A percentile compares a stretch with the other conserved stretches of the same genome.
Conservation (phyloP, 2,329 filamentous ascomycete genomes). For the Blastomyces parvus region DNA sequence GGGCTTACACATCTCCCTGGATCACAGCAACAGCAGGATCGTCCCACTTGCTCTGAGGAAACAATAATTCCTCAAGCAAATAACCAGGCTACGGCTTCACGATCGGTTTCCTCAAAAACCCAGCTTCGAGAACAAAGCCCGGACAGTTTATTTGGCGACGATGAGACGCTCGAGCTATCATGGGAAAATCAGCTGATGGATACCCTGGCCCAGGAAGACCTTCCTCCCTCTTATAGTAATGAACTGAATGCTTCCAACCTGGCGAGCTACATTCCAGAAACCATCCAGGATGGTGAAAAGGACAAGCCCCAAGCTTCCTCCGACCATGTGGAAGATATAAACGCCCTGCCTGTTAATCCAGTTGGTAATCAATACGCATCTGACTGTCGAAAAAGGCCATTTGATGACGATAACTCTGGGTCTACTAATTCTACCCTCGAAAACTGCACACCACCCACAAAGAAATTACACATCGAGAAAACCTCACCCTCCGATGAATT, state of each 20-base stretch:
- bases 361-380: background rate
- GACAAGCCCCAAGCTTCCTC: background rate
- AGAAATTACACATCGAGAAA: background rate
- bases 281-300: background rate
- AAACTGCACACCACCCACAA: background rate
- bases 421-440: background rate
- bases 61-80: background rate
- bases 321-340: background rate
- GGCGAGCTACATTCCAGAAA: background rate
- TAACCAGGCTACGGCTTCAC: background rate
- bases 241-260: background rate
- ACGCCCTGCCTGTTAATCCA: background rate
- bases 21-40: conserved; percentile 23
- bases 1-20: conserved; percentile 38
- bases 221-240: background rate
- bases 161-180: background rate
- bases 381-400: background rate
- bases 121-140: background rate
- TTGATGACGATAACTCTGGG: background rate
- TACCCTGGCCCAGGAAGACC: background rate
- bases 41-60: background rate
- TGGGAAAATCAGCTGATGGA: conserved; percentile 1
- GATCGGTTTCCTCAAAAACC: background rate
- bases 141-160: background rate
- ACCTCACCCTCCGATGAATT: background rate